Base-by-base conservation (phyloP, 139 green algal species). In the Coelastrella sp. region DNA sequence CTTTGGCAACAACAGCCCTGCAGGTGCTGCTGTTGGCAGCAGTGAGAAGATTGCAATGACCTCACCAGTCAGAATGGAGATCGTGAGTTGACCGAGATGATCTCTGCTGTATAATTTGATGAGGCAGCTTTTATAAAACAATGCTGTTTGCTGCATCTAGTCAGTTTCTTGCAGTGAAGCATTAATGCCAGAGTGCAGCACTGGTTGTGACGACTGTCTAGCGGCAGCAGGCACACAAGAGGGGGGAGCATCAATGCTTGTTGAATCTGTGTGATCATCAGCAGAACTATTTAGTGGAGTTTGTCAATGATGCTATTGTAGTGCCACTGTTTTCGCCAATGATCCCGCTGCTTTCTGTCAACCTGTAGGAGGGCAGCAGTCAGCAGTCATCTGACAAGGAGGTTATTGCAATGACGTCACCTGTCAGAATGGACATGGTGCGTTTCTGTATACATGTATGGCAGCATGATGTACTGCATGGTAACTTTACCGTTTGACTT, bases 11-110 rank as follows among this genome's bases (percentile, higher is more conserved):
- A 75, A 79, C 1, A 74, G 51, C 2, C 30, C 48, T 32, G 85
- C 40, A 25, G 63, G 48, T 40, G 85, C 43, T 35, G 45, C 64
- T 83, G 57, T 90, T 87, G 85, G 85, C 92, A 32, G 84, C 80
- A 27, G 89, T 89, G 89, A 92, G 84, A 30, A 88, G 59, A 86
- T 93, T 40, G 82, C 92, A n/a, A 95, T 95, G 92, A 95, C 92
- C 0, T 87, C 72, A 23, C 92, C 92, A 8, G 92, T 95, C 2
- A 74, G 82, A 19, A 86, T 59, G 83, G 34, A 71, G 50, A 76
- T 63, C 77, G 71, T 59, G 74, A 64, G 59, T 38, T 21, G 41
- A 30, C 17, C 35, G 7, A 30, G 7, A 34, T 17, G 1, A 34
- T n/a, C 43, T 8, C 27, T 73, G 64, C 64, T 73, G 17, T 19